phyloP scores from a whole-genome alignment of 768 basidiomycete genomes.

The Trametopsis cervina region DNA sequence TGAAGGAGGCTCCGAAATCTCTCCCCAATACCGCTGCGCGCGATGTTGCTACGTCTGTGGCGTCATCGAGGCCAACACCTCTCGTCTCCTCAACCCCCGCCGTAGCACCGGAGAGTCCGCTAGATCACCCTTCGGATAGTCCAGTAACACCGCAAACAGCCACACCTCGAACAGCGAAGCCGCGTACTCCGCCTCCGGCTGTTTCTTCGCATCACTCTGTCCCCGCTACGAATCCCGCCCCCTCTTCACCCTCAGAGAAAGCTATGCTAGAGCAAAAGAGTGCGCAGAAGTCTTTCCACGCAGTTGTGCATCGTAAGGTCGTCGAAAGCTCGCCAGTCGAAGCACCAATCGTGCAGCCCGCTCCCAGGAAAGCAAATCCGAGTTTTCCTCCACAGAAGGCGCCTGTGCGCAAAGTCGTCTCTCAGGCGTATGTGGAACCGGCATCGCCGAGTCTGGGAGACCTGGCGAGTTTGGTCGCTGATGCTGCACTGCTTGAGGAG shows the following conservation, averaged over 20 bases:
- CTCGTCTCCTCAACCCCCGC: constrained; percentile 9
- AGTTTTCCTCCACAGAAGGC: constrained; percentile 2
- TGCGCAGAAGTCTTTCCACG: constrained; percentile 22
- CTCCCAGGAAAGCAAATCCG: background rate
- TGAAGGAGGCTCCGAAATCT: constrained; percentile 14
- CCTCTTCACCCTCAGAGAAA: constrained; percentile 15
- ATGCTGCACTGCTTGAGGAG: constrained; percentile 22
- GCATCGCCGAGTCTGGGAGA: constrained; percentile 20
- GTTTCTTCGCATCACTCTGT: no score
- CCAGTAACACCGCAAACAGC: background rate
- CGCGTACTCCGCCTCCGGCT: background rate
- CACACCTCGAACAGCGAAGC: background rate
- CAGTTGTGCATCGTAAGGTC: constrained; percentile 27
- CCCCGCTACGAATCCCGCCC: constrained; percentile 3
- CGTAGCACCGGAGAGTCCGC: constrained; percentile 5
- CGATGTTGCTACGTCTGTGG: constrained; percentile 8
- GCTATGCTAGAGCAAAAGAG: constrained; percentile 16
- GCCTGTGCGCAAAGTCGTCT: background rate
- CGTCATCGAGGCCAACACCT: constrained; percentile 13
- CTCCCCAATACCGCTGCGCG: constrained; percentile 15
- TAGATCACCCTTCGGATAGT: background rate
- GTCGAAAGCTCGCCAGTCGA: constrained; percentile 10
- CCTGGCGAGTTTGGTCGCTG: constrained; percentile 17
- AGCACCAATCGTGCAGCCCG: background rate
- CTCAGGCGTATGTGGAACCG: constrained; percentile 5